These are phyloP conservation scores for Solanum paucissectum DNA, from an alignment of 257 asterid species.

Conservation along the genomic window DNA sequence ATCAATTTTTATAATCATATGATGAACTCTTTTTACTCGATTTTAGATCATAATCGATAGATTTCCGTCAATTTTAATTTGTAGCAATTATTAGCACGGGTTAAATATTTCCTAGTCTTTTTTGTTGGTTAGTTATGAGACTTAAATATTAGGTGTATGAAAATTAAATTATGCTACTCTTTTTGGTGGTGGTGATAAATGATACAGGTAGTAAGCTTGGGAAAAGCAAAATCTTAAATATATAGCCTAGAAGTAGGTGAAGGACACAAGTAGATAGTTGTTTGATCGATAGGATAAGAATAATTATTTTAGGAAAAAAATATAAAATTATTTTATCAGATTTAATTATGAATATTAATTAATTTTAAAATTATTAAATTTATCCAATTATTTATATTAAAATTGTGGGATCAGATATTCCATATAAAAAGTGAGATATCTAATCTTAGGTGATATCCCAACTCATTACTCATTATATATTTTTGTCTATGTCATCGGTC, in stretches of 20 bases:
- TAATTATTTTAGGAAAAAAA: not conserved
- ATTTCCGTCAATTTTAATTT: not conserved
- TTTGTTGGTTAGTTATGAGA: not conserved
- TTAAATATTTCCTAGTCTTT: not conserved
- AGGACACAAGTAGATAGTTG: not conserved
- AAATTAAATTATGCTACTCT: not conserved
- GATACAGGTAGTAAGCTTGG: not conserved
- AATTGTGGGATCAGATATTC: not conserved
- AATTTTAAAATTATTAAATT: too few species aligned
- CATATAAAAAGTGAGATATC: not conserved
- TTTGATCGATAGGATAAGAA: not conserved
- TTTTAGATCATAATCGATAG: too few species aligned
- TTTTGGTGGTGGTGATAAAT: not conserved
- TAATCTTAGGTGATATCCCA: not conserved
- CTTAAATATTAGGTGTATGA: not conserved
- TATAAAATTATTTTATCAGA: not conserved
- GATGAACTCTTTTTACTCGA: not conserved
- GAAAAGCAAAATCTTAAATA: not conserved
- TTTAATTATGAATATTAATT: too few species aligned
- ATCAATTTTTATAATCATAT: not conserved
- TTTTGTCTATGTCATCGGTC: not conserved
- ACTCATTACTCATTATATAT: not conserved
- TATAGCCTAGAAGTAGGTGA: not conserved
- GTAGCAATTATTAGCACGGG: not conserved
- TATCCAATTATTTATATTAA: too few species aligned